Evolutionary conservation across 2,329 filamentous ascomycete species (phyloP), one percentile per base, ranked within the genome.

Genomic region (Golovinomyces cichoracearum): DNA sequence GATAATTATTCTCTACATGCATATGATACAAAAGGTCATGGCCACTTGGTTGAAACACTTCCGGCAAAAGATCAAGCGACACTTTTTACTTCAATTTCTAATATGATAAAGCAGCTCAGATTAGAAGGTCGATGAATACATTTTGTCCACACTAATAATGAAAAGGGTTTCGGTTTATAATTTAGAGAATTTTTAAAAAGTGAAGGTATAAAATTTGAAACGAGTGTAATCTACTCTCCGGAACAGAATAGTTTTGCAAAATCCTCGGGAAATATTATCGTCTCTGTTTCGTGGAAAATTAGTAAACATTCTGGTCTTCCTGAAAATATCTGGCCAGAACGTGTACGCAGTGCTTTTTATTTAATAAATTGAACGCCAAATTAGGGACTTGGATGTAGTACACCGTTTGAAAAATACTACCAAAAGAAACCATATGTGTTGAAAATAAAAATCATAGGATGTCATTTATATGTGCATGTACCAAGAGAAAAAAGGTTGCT

Each of bases 1-100:
- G 42, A 45, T 7, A 45, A 9, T 12, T 45, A 45, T 5, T 22
- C 22, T 5, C 21, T 45, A 27, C 42, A 45, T 29, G 26, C 26
- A n/a, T 45, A 45, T 27, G 42, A 45, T 12, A 13, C 42, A 13
- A 45, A 45, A 29, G 42, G 42, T 27, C 42, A 45, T 27, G 42
- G 42, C 5, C 1, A 45, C 17, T 19, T 45, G 6, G n/a, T 45
- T 45, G 23, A 45, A 10, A 45, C 22, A 21, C 42, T 45, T 19
- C 10, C 42, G n/a, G 15, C 23, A n/a, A 31, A 27, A 19, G 42
- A 45, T 17, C 42, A 45, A 19, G 12, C 17, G 29, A 27, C 22
- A 4, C 17, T 45, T 2, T 19, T 5, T 19, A 13, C 23, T 2
- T 45, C 42, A 7, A 45, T 27, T 2, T 27, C 29, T 1, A 27